Base-by-base conservation (phyloP, 2,329 filamentous ascomycete species). In the Colletotrichum viniferum region DNA sequence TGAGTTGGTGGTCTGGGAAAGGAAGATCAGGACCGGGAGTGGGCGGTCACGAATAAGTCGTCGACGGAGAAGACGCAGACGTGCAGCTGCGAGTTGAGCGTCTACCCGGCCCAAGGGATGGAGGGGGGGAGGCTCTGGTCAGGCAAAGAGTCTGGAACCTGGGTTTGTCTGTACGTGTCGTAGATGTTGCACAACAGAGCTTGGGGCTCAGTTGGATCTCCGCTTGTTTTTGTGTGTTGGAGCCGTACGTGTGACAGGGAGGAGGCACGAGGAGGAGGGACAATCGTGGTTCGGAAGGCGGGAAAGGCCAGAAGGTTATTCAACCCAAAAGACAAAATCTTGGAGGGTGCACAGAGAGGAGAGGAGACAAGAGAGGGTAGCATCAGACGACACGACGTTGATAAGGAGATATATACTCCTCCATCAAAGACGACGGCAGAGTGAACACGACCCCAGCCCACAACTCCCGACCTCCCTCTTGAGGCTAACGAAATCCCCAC, bases 331-430 rank as follows among this genome's bases (percentile, higher is more conserved):
- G 34, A 69, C 14, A 34, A 62, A 69, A 24, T 28, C 64, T 34
- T 28, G 14, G 60, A 26, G 64, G 24, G n/a, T 36, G 30, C 30
- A 66, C 38, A 21, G 7, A 72, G 62, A 56, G 14, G 52, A 65
- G 10, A 52, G 28, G 16, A 52, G 62, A 14, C 21, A 32, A 24
- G 32, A 30, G 66, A 56, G 48, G 62, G 34, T 36, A 43, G 43
- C 34, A 73, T 73, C 48, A 48, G 69, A 75, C 71, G 58, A 52
- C 56, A 75, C 62, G 26, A 68, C 38, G 52, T 67, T 48, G 43
- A 64, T 56, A 64, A 62, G 43, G n/a, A 52, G 58, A 60, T 71
- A 43, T 55, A 60, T 61, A 60, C 69, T 36, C 32, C 55, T 55
- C 36, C 52, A 58, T 61, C 14, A 52, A 21, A 52, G 43, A 52